These are phyloP conservation scores for Podila epigama DNA, from an alignment of 192 early-diverging fungal species.

Conservation along the genomic window DNA sequence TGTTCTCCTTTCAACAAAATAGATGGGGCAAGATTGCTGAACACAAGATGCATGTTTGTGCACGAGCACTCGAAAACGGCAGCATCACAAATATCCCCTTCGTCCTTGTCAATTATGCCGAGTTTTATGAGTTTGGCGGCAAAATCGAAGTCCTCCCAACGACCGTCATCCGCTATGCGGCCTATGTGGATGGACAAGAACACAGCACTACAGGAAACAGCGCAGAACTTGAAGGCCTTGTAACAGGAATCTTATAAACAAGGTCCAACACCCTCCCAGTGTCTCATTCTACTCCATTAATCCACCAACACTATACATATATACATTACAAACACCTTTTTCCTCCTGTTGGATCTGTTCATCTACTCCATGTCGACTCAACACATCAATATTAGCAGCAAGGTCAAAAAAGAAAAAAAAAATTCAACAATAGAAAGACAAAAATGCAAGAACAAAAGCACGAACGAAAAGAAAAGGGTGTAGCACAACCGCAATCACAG, in stretches of 20 bases:
- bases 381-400: no score
- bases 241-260: slow-evolving; percentile 26
- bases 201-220: slow-evolving; percentile 24
- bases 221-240: slow-evolving; percentile 40
- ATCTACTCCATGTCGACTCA: no score
- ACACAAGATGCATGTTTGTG: slow-evolving; percentile 50
- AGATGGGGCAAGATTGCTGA: slow-evolving; percentile 51
- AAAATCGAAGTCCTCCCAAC: slow-evolving; percentile 46
- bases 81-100: slow-evolving; percentile 38
- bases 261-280: no score
- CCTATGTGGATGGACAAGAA: slow-evolving; percentile 23
- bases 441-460: no score
- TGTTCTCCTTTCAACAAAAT: not conserved
- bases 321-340: no score
- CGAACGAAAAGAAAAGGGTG: no score
- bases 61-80: slow-evolving; percentile 37
- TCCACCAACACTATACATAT: no score
- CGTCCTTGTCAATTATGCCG: slow-evolving; percentile 46
- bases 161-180: slow-evolving; percentile 30
- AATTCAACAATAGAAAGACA: no score
- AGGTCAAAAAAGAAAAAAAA: no score
- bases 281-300: no score
- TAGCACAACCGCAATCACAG: no score
- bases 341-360: no score
- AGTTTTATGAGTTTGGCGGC: slow-evolving; percentile 30